These are phyloP conservation scores for Exophiala oligosperma DNA, from an alignment of 2,329 filamentous ascomycete genomes.

Conservation along the genomic window DNA sequence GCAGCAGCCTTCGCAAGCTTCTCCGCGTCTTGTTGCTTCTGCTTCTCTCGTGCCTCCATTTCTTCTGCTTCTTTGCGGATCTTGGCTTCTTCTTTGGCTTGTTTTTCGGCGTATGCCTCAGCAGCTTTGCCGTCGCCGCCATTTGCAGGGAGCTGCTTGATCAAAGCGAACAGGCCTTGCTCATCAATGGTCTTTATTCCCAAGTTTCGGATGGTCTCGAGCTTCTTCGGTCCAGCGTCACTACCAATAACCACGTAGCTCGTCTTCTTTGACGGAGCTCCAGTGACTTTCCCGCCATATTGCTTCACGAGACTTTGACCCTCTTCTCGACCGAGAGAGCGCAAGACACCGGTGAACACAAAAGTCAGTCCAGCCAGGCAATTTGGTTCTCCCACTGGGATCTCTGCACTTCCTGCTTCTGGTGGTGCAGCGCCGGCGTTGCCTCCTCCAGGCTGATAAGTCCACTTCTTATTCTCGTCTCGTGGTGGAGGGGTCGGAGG, in stretches of 20 bases:
- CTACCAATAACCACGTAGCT: slow-evolving; percentile 87
- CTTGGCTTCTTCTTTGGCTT: slow-evolving; percentile 79
- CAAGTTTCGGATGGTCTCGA: slow-evolving; percentile 77
- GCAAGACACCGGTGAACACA: slow-evolving; percentile 89
- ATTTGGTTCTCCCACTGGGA: slow-evolving; percentile 82
- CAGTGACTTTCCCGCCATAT: slow-evolving; percentile 89
- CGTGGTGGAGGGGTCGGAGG: slow-evolving; percentile 80
- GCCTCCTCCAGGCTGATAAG: slow-evolving; percentile 37
- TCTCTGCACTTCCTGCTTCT: slow-evolving; percentile 63
- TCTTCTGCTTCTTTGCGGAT: slow-evolving; percentile 76
- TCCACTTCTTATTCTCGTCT: slow-evolving; percentile 70
- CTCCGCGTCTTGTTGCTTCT: slow-evolving; percentile 47
- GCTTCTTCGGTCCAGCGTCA: slow-evolving; percentile 91
- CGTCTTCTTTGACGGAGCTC: slow-evolving; percentile 85
- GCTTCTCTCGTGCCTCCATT: slow-evolving; percentile 79
- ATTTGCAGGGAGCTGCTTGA: slow-evolving; percentile 75
- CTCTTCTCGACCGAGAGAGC: slow-evolving; percentile 79
- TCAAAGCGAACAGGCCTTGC: slow-evolving; percentile 84
- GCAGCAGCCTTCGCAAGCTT: slow-evolving; percentile 43
- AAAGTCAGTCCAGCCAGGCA: slow-evolving; percentile 88
- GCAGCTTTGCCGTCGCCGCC: slow-evolving; percentile 88
- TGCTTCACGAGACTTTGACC: slow-evolving; percentile 83
- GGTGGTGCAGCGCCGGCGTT: slow-evolving; percentile 63
- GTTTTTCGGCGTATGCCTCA: slow-evolving; percentile 80
- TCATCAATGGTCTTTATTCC: slow-evolving; percentile 92